Base-by-base conservation (phyloP, 768 basidiomycete genomes). In the Phaeotremella skinneri region DNA sequence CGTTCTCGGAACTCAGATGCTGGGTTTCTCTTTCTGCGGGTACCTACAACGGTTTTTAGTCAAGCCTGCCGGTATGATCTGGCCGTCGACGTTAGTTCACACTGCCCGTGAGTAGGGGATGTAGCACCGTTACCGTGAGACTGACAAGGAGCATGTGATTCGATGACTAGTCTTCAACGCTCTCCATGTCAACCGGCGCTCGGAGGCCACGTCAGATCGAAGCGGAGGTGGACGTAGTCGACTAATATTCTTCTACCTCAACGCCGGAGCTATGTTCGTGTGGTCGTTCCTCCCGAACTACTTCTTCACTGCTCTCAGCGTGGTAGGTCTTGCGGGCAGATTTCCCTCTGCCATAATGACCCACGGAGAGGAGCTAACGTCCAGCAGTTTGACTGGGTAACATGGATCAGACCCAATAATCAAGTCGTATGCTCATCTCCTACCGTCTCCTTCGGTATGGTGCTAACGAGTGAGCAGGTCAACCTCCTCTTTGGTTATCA, bases 271-370 rank as follows among this genome's bases (percentile, higher is more conserved):
- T 13, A 61, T 64, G 59, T 67, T 67, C 45, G 52, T 49, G 3
- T 67, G 66, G 66, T 61, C 66, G 1, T 56, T 60, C 52, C 51
- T 67, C 53, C 66, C 66, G n/a, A 58, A 52, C 41, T 67, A 67
- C 54, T 21, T 67, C 42, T 52, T 63, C 55, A 54, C 52, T 21
- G 56, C 49, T 17, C 37, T 63, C 5, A 57, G 52, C 20, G 52
- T 29, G 7, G 51, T 63, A 39, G 25, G 56, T 60, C 29, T 7
- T 13, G 17, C 20, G 25, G 30, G 5, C 32, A 9, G 4, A 26
- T 49, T 4, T 54, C 42, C 25, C 45, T 21, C 7, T 48, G 45
- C 7, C 45, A 20, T 21, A 11, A 21, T 9, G 21, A 26, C 25
- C 20, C 25, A 7, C 20, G 7, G 11, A 26, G 20, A 7, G 45